These are phyloP conservation scores for Stephanodiscus minutulus DNA, from an alignment of 108 stramenopile genomes.

Conservation along the genomic window DNA sequence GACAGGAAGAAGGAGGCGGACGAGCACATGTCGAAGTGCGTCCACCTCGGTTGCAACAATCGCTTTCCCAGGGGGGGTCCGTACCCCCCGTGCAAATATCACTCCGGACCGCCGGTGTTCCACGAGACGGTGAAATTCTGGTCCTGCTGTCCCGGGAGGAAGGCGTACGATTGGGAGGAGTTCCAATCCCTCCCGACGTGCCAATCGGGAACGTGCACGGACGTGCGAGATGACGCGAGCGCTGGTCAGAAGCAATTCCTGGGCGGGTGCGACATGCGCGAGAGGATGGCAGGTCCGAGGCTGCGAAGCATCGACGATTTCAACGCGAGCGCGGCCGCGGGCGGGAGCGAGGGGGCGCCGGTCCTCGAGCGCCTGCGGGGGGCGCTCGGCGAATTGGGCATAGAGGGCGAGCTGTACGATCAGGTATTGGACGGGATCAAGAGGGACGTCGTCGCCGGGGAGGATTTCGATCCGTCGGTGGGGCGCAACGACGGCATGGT, in stretches of 20 bases:
- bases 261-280: conserved; percentile 85
- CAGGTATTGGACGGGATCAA: conserved; percentile 82
- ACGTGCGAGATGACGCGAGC: conserved; percentile 62
- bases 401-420: conserved; percentile 81
- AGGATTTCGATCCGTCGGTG: conserved; percentile 22
- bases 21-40: conserved; percentile 65
- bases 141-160: conserved; percentile 93
- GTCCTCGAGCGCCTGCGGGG: conserved; percentile 65
- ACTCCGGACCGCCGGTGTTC: conserved; percentile 93
- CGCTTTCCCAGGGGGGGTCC: conserved; percentile 79
- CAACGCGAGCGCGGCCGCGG: conserved; percentile 72
- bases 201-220: conserved; percentile 72
- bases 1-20: conserved; percentile 49
- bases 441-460: conserved; percentile 56
- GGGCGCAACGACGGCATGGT: conserved; percentile 55
- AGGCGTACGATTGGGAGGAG: conserved; percentile 85
- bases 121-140: conserved; percentile 98
- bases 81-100: conserved; percentile 84
- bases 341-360: conserved; percentile 81
- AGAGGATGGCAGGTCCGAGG: conserved; percentile 48
- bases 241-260: conserved; percentile 66
- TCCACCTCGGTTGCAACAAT: conserved; percentile 89
- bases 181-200: conserved; percentile 87
- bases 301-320: conserved; percentile 88
- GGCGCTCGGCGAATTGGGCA: conserved; percentile 73